Evolutionary conservation across 345 rosid species (phyloP), one percentile per base, ranked within the genome.

Genomic region (Rubroshorea leprosula): DNA sequence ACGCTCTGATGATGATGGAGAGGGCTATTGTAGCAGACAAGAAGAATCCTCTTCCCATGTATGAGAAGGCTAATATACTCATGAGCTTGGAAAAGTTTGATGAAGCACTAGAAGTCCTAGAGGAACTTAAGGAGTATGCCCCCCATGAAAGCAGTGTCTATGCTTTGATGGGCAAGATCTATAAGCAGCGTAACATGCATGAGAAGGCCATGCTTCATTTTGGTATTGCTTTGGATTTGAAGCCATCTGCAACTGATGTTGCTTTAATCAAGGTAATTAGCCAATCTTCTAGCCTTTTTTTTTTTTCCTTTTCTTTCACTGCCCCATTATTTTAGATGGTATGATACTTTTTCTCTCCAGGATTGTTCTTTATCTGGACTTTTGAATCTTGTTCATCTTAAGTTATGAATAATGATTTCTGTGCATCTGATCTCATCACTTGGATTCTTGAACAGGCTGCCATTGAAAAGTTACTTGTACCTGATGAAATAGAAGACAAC

Each of bases 41-140:
- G 67, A 93, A 89, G 66, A 93, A 89, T 59, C 97, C 99, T 62
- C 96, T 89, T 73, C 97, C 99, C 25, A 87, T 87, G 96, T 93
- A 93, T 72, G 92, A 93, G 70, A 93, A 93, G 80, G 97, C 97
- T 48, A 87, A 78, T 68, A 82, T 90, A 43, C 90, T 90, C 12
- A 77, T 83, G 62, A 76, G 86, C 73, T 62, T 90, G 76, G 90
- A 81, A 73, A 78, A 71, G 50, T 79, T 81, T 68, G 90, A 87
- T n/a, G 90, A 85, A 76, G 99, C 99, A 58, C 65, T 90, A 23
- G 81, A 82, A 73, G 95, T 90, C 60, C 83, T 93, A 3, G 92
- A 93, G 77, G 96, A 87, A 82, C 90, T 93, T 23, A 93, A 81
- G 77, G 96, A 85, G 70, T 83, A 78, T 68, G 92, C 96, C 35